Percentiles rank a stretch among this genome's conserved stretches.
Evolutionary conservation across 208 protist species (phyloP).

Genomic region (Leishmania aethiopica): DNA sequence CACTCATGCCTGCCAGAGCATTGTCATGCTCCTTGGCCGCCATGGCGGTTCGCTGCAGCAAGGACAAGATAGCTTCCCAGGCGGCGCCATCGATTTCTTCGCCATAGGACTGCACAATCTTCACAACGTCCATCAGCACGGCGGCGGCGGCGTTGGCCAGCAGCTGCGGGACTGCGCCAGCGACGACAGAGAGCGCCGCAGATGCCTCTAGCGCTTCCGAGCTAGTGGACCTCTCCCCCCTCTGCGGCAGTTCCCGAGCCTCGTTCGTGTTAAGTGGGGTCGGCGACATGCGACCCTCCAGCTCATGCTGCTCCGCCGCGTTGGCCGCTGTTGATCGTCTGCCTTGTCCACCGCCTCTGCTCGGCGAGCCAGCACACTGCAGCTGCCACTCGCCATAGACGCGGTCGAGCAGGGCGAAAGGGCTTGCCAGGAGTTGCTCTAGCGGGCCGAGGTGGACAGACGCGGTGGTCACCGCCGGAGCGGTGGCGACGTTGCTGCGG

Average conservation of each 20-base stretch:
- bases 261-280: not conserved
- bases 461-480: not conserved
- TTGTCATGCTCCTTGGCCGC: not conserved
- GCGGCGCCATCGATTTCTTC: slow-evolving; percentile 49
- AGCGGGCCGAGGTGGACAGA: slow-evolving; percentile 9
- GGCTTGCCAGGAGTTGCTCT: slow-evolving; percentile 32
- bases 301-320: not conserved
- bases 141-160: slow-evolving; percentile 13
- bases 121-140: slow-evolving; percentile 42
- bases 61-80: slow-evolving; percentile 52
- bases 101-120: slow-evolving; percentile 65
- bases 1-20: not conserved
- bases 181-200: slow-evolving; percentile 7
- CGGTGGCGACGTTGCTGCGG: not conserved
- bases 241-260: not conserved
- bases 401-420: slow-evolving; percentile 35
- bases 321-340: not conserved
- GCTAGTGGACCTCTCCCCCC: not conserved
- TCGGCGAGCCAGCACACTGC: not conserved
- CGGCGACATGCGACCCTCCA: not conserved
- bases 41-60: slow-evolving; percentile 49
- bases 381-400: slow-evolving; percentile 28
- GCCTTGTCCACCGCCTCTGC: not conserved
- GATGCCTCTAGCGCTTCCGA: not conserved
- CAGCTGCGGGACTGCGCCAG: slow-evolving; percentile 18